Conservation (phyloP, 768 basidiomycete genomes). For the Cystoderma amianthinum region DNA sequence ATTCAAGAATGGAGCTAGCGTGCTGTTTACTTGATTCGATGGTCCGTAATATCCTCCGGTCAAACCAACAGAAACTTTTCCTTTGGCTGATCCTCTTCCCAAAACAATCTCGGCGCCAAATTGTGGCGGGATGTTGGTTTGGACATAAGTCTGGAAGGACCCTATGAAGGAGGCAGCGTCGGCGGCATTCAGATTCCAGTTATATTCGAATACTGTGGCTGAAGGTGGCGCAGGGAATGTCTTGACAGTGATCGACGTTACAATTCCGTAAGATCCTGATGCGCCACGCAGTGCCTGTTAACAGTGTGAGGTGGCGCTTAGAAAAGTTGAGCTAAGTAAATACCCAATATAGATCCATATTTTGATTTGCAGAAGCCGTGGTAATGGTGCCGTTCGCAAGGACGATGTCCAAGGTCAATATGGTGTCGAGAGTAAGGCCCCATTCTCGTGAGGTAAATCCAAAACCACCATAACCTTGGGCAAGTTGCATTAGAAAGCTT, state of each 20-base stretch:
- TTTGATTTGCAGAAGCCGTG: slow-evolving; percentile 17
- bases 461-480: slow-evolving; percentile 22
- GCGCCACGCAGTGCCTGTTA: slow-evolving; percentile 31
- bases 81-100: slow-evolving; percentile 16
- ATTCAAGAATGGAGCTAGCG: slow-evolving; percentile 22
- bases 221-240: slow-evolving; percentile 28
- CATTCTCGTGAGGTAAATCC: slow-evolving; percentile 27
- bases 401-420: slow-evolving; percentile 21
- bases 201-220: slow-evolving; percentile 26
- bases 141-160: slow-evolving; percentile 27
- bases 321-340: slow-evolving; percentile 4
- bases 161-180: slow-evolving; percentile 23
- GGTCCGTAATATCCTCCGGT: slow-evolving; percentile 26
- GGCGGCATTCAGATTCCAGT: slow-evolving; percentile 24
- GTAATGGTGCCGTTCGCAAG: slow-evolving; percentile 24
- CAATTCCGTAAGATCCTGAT: slow-evolving; percentile 30
- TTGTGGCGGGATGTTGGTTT: slow-evolving; percentile 22
- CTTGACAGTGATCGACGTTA: slow-evolving; percentile 24
- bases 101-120: slow-evolving; percentile 27
- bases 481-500: neutral
- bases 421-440: slow-evolving; percentile 28
- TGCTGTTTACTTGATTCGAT: slow-evolving; percentile 13
- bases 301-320: neutral
- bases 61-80: slow-evolving; percentile 20
- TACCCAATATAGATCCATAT: slow-evolving; percentile 42